phyloP scores from a whole-genome alignment of 768 basidiomycete species.

The Nevesoporus exiguus region DNA sequence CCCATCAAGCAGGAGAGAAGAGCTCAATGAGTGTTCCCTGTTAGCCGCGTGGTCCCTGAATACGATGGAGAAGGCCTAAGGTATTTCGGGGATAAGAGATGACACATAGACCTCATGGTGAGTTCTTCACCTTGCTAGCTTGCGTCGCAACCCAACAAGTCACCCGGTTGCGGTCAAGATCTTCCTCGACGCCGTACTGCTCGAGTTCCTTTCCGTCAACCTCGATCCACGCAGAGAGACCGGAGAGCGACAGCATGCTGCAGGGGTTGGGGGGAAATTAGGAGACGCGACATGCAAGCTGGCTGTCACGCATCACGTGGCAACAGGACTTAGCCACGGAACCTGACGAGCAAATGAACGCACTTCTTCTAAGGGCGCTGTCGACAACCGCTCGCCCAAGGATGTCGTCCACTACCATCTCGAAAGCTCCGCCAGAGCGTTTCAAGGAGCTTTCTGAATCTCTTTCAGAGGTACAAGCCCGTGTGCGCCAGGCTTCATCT shows the following conservation, averaged over 20 bases:
- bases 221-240: conserved; percentile 26
- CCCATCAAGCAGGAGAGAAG: conserved; percentile 19
- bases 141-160: conserved; percentile 32
- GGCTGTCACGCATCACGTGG: conserved; percentile 17
- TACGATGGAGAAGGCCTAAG: conserved; percentile 26
- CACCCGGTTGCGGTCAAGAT: conserved; percentile 12
- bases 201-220: conserved; percentile 28
- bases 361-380: conserved; percentile 1
- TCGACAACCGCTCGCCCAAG: conserved; percentile 5
- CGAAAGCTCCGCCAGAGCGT: conserved; percentile 39
- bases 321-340: neutral
- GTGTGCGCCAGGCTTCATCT: conserved; percentile 40
- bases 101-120: neutral
- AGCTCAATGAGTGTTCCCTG: conserved; percentile 9
- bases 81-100: neutral
- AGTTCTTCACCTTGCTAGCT: conserved; percentile 20
- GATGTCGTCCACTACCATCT: conserved; percentile 18
- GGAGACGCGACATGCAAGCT: neutral
- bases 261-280: neutral
- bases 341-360: neutral
- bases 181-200: conserved; percentile 23
- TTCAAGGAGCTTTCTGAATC: conserved; percentile 50
- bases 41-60: conserved; percentile 12
- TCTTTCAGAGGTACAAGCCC: conserved; percentile 49
- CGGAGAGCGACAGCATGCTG: conserved; percentile 22